phyloP scores from a whole-genome alignment of 768 basidiomycete species.

The Holtermanniella nyarrowii region DNA sequence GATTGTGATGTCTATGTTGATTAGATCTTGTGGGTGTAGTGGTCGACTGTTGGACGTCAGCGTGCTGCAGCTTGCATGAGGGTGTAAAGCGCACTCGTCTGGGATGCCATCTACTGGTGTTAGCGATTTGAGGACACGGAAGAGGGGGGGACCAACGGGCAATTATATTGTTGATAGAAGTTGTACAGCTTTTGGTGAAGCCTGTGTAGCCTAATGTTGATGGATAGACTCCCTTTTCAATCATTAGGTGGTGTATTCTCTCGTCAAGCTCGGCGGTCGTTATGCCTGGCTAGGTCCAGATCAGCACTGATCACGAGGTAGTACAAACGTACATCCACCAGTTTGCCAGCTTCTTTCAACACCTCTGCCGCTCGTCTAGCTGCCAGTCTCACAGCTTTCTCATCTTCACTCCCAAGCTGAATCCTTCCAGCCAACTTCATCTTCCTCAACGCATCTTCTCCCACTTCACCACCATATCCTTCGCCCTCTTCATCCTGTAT shows the following conservation, averaged over 20 bases:
- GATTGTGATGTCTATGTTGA: constrained; percentile 81
- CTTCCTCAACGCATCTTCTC: constrained; percentile 9
- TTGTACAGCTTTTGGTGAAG: constrained; percentile 70
- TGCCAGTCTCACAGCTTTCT: constrained; percentile 49
- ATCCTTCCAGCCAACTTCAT: constrained; percentile 42
- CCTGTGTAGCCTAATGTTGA: constrained; percentile 69
- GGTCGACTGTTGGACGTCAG: constrained; percentile 52
- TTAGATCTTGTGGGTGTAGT: constrained; percentile 69
- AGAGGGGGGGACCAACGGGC: constrained; percentile 42
- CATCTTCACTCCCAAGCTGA: constrained; percentile 50
- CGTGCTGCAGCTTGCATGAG: background rate
- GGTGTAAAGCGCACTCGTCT: constrained; percentile 55
- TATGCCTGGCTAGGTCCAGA: constrained; percentile 28
- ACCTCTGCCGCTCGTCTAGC: constrained; percentile 53
- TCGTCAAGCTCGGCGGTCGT: constrained; percentile 70
- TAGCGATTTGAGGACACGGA: background rate
- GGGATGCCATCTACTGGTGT: constrained; percentile 60
- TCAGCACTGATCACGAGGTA: background rate
- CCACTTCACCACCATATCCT: constrained; percentile 15
- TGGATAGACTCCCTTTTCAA: constrained; percentile 65
- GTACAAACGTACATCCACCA: constrained; percentile 41
- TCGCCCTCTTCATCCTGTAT: background rate
- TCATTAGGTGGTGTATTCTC: constrained; percentile 60
- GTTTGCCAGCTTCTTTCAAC: constrained; percentile 52
- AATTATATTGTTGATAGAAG: constrained; percentile 79